Conservation (phyloP, 495 filamentous ascomycete species). For the Aspergillus ostianus region DNA sequence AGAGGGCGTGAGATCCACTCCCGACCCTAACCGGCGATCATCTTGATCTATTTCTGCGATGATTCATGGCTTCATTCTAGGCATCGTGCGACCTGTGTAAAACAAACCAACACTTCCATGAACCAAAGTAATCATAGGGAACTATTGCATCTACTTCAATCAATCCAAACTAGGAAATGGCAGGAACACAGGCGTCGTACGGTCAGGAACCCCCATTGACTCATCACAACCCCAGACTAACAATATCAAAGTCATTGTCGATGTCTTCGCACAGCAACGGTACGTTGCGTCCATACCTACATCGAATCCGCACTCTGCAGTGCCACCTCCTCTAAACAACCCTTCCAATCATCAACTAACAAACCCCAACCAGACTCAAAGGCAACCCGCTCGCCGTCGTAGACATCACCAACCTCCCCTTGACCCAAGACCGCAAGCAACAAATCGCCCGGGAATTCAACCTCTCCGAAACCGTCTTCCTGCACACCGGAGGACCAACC, state of each 20-base stretch:
- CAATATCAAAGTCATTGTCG: constrained; percentile 46
- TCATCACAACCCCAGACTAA: background rate
- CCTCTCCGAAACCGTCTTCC: constrained; percentile 69
- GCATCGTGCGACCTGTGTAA: background rate
- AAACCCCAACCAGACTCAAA: constrained; percentile 31
- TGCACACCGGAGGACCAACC: constrained; percentile 42
- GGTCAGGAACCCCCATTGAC: background rate
- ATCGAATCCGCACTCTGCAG: background rate
- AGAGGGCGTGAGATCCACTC: background rate
- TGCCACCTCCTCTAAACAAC: background rate
- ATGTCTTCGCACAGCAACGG: constrained; percentile 60
- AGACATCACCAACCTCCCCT: constrained; percentile 37
- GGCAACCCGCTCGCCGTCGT: constrained; percentile 72
- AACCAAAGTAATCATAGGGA: background rate
- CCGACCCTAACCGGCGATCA: background rate
- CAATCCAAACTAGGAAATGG: background rate
- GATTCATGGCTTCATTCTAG: background rate
- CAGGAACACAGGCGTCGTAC: background rate
- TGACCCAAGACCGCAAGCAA: constrained; percentile 56
- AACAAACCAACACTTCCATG: background rate
- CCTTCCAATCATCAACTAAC: background rate
- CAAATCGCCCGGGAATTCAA: constrained; percentile 69
- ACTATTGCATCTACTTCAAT: background rate
- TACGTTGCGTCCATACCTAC: constrained; percentile 20
- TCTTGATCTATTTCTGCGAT: background rate